Conservation (phyloP, 192 early-diverging fungal species). For the Coemansia sp. region DNA sequence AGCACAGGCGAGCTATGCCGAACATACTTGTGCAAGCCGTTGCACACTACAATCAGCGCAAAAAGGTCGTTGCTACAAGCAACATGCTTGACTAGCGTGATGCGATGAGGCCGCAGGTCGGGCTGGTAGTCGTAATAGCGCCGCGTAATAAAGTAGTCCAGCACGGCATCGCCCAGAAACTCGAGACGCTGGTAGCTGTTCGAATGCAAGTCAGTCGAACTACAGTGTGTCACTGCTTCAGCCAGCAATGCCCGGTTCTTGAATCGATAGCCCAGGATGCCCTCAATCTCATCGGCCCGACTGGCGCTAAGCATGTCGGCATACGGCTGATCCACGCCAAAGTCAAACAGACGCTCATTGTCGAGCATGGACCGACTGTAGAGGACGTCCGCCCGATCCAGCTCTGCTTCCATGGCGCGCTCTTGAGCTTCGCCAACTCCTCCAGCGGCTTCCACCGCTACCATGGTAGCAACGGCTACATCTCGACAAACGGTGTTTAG, state of each 20-base stretch:
- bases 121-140: conserved; percentile 74
- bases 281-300: conserved; percentile 26
- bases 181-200: conserved; percentile 91
- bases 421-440: neutral
- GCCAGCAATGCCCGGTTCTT: conserved; percentile 64
- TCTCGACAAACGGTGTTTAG: conserved; percentile 20
- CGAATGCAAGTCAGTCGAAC: conserved; percentile 57
- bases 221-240: conserved; percentile 89
- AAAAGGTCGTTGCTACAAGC: conserved; percentile 88
- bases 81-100: conserved; percentile 84
- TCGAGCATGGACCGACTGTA: conserved; percentile 12
- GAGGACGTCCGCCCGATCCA: conserved; percentile 39
- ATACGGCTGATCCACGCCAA: neutral
- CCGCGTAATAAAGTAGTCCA: conserved; percentile 79
- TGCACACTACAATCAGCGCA: conserved; percentile 65
- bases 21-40: conserved; percentile 69
- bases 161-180: conserved; percentile 80
- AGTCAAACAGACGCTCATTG: neutral
- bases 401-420: conserved; percentile 28
- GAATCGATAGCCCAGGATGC: conserved; percentile 65
- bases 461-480: neutral
- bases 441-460: conserved; percentile 2
- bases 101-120: conserved; percentile 69
- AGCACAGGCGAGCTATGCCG: conserved; percentile 65
- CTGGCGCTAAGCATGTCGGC: neutral